A percentile compares a stretch with the other conserved stretches of the same genome.
Conservation (phyloP, 2,329 filamentous ascomycete genomes). For the Talaromyces amestolkiae region DNA sequence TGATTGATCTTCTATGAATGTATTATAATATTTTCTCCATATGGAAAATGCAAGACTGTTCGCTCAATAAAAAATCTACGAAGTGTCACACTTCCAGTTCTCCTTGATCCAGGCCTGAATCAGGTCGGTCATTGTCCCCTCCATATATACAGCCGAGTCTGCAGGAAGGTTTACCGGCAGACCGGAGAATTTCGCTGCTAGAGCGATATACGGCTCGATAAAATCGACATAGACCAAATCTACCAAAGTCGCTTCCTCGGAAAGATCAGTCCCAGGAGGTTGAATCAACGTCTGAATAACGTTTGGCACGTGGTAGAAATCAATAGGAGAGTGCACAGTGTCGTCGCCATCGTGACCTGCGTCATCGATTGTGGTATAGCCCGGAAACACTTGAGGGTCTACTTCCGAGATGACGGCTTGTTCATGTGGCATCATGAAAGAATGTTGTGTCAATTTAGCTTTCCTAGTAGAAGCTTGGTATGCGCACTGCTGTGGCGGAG, state of each 20-base stretch:
- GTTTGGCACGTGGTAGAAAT: conserved; percentile 77
- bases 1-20: conserved; percentile 2
- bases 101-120: conserved; percentile 59
- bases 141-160: conserved; percentile 54
- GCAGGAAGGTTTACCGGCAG: conserved; percentile 47
- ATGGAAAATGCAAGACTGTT: neutral
- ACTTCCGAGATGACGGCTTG: conserved; percentile 35
- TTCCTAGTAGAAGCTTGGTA: conserved; percentile 15
- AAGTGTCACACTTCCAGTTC: conserved; percentile 49
- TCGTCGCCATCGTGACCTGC: conserved; percentile 83
- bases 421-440: neutral
- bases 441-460: neutral
- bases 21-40: neutral
- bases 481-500: conserved; percentile 47
- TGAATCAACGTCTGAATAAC: conserved; percentile 69
- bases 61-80: neutral
- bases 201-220: conserved; percentile 75
- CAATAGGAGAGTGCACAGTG: conserved; percentile 72
- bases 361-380: conserved; percentile 89
- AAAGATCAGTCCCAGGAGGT: conserved; percentile 32
- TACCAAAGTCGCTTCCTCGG: conserved; percentile 63
- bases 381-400: conserved; percentile 56
- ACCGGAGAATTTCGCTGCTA: conserved; percentile 65
- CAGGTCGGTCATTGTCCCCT: conserved; percentile 56
- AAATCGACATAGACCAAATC: conserved; percentile 93